Evolutionary conservation across 106 monocot genomes (phyloP), one percentile per base, ranked within the genome.

Genomic region (Apostasia shenzhenica): DNA sequence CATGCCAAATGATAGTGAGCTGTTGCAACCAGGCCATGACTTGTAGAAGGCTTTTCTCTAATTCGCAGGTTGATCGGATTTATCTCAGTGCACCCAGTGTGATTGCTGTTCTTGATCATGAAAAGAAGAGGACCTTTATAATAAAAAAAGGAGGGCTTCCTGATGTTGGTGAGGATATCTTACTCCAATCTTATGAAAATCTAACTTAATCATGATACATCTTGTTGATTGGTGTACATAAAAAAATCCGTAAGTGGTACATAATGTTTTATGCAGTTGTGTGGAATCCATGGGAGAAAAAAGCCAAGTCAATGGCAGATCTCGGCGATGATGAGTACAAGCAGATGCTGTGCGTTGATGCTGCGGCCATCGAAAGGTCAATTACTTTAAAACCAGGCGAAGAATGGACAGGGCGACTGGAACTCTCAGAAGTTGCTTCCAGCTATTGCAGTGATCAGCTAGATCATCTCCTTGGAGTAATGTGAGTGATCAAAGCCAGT

Each of bases 281-380:
- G 5, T 94, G 90, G 90, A 94, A 94, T 69, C 94, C 94, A 41
- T 94, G 94, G 94, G 94, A 94, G 70, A 94, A 85, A 81, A 94
- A 87, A 78, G 81, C 94, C 1, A 94, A 84, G 70, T 51, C 66
- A 1, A 85, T 94, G 82, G 41, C 14, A 2, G 94, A 90, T 68
- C 72, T 90, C 5, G 87, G 90, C 3, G 87, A 90, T 6, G 94
- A 94, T 54, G 94, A 94, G 67, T 90, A 94, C 60, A 94, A 94
- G 56, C 94, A 94, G 55, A 94, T 87, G 94, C 62, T 87, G 0
- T 94, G 94, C 48, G 94, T 87, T 0, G 94, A 94, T 66, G 90
- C 76, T 5, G 94, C 90, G 1, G 82, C 63, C 0, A 61, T 87
- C 0, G 93, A 93, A 72, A 89, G 66, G 57, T 77, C 77, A 2